Base-by-base conservation (phyloP, 345 rosid genomes). In the Theobroma cacao region DNA sequence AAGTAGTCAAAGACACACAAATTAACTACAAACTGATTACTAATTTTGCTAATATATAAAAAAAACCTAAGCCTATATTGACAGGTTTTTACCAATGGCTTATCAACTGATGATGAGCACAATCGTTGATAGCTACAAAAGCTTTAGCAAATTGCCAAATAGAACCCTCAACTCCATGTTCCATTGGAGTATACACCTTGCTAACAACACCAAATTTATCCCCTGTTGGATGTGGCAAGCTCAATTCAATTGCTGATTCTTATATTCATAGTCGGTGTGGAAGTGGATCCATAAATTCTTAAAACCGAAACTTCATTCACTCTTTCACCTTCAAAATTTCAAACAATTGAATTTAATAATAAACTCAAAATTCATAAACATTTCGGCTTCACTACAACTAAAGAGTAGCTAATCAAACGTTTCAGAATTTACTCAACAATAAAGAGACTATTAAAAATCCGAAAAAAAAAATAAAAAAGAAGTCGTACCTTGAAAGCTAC, bases 91-190 rank as follows among this genome's bases (percentile, higher is more conserved):
- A 92, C 97, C 97, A 93, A 76, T 93, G 95, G 85, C 98, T 91
- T 71, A 94, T 76, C 65, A 94, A 94, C 81, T 93, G 98, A 76
- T 94, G 98, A 77, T 88, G 90, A 75, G 97, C 94, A 4, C 93
- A 91, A 82, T 94, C 98, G 71, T 87, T 94, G 50, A 91, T 92
- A 33, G 91, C 90, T 1, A 72, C 96, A 17, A 91, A 94, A 75
- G 97, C 97, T 85, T 94, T 92, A 48, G 96, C 98, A 38, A 94
- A 87, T 77, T 91, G 91, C 98, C 98, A 94, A 56, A 94, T 76
- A 0, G 91, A 85, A 68, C 89, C 87, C 79, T 87, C 91, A 7
- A 91, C 82, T 2, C 91, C 94, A 30, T 82, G 31, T 41, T 87
- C 89, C 12, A 88, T 89, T 3, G 96, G 97, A 52, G 89, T 92